Base-by-base conservation (phyloP, 2,329 filamentous ascomycete species). In the Colletotrichum australisinense region DNA sequence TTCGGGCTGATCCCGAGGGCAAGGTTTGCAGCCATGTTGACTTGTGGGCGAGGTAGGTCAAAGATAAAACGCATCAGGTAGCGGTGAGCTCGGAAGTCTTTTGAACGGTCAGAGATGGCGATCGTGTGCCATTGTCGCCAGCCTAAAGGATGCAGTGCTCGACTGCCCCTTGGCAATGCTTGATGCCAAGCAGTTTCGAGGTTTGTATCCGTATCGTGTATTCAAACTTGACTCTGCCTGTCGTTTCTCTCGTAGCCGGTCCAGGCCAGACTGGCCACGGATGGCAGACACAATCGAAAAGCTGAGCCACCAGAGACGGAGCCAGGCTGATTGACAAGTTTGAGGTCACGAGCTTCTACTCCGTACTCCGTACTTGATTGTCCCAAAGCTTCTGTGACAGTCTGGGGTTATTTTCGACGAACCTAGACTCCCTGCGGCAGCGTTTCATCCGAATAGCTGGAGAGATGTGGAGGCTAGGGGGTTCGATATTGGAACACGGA, bases 371-470 rank as follows among this genome's bases (percentile, higher is more conserved):
- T 42, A 42, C 38, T 16, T 62, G 64, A 46, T 62, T 65, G 46
- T 57, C 46, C 26, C 30, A 64, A 69, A 60, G 70, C 66, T 69
- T 55, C 49, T 28, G 35, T 73, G 49, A 32, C 49, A 60, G 55
- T 55, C 59, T 55, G 59, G 69, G 69, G 58, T 52, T 67, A 22
- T 59, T 53, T 56, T 70, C 19, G 24, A 59, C 35, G 53, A 63
- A 58, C 52, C 72, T 52, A 67, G 68, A 63, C 63, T 68, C 68
- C 68, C 35, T 67, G 72, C 57, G 63, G 35, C 63, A 28, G 69
- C 30, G 63, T 74, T 71, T 74, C 63, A 72, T 73, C 69, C 69
- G 69, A 76, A 72, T 49, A 67, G 30, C 69, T 72, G 62, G 69
- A 67, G 56, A 53, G 56, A 35, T 64, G 58, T 69, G 55, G 60